Base-by-base conservation (phyloP, 1,139 yeast species). In the Candida gigantensis region DNA sequence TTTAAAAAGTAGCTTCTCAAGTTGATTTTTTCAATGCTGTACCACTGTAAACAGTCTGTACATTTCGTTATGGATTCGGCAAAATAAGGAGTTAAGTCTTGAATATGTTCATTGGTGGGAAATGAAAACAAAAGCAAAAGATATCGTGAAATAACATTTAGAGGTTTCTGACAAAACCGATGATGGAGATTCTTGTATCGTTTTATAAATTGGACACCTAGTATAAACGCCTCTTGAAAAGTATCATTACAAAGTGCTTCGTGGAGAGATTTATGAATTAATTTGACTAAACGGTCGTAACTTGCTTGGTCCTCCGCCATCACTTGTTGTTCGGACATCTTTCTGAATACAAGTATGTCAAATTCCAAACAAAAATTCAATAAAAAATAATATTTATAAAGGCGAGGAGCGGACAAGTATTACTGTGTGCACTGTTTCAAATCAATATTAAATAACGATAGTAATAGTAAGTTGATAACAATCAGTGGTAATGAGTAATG, bases 71-170 rank as follows among this genome's bases (percentile, higher is more conserved):
- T 55, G 28, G 71, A 59, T 2, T 54, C 51, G 3, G 63, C 59
- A 39, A 77, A 62, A 5, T 55, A 50, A 3, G 65, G 60, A 42
- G 73, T 72, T 38, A 75, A 61, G 63, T 72, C 66, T 16, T 52
- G 53, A 10, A 73, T 57, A 18, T 73, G 66, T 9, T 65, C 64
- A 34, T 68, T 68, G 27, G 68, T 71, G 18, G 74, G 73, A 47
- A 81, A 79, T 7, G 86, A 79, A 51, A 81, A 81, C 39, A 81
- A 62, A 13, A 83, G 74, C 38, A 83, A 55, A 6, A 73, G 58
- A 52, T 81, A 81, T 16, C 72, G 63, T 8, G 81, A 64, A 16
- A 78, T 65, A 5, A 76, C 73, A 34, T 59, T 64, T 50, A 75
- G 61, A 25, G 57, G 53, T 9, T 62, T 61, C 52, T 79, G 76